Evolutionary conservation across 495 filamentous ascomycete species (phyloP).

Genomic region (Letharia columbiana): DNA sequence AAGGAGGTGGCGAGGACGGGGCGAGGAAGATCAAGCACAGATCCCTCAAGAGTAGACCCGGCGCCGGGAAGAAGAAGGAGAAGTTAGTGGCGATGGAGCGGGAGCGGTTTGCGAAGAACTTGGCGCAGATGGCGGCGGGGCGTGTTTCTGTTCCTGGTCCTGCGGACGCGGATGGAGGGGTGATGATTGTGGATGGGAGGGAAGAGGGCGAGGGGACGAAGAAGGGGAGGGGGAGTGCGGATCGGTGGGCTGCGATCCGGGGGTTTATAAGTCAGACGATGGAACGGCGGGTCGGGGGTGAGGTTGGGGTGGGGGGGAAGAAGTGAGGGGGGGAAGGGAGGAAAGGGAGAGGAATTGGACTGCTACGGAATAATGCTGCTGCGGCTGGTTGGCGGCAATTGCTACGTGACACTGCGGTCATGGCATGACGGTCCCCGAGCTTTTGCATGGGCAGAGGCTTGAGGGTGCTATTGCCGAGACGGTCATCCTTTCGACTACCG

Average conservation of each 20-base stretch:
- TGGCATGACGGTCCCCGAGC: neutral
- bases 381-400: neutral
- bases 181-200: neutral
- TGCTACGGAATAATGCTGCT: neutral
- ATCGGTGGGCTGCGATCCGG: conserved; percentile 57
- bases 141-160: neutral
- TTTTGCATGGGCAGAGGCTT: neutral
- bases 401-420: neutral
- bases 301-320: neutral
- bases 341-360: neutral
- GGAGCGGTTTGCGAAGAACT: conserved; percentile 70
- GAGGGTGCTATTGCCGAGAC: neutral
- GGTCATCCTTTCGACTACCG: neutral
- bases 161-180: neutral
- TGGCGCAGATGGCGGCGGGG: conserved; percentile 49
- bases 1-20: conserved; percentile 20
- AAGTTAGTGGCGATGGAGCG: conserved; percentile 67
- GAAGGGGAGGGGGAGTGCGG: neutral
- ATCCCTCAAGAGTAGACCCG: conserved; percentile 62
- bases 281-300: conserved; percentile 38
- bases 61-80: conserved; percentile 76
- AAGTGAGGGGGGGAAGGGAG: neutral
- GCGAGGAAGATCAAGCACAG: conserved; percentile 55
- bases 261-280: conserved; percentile 63
- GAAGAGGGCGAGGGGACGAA: neutral